Percentiles rank a stretch among this genome's conserved stretches.
Evolutionary conservation across 345 rosid genomes (phyloP).

Genomic region (Pistacia integerrima): DNA sequence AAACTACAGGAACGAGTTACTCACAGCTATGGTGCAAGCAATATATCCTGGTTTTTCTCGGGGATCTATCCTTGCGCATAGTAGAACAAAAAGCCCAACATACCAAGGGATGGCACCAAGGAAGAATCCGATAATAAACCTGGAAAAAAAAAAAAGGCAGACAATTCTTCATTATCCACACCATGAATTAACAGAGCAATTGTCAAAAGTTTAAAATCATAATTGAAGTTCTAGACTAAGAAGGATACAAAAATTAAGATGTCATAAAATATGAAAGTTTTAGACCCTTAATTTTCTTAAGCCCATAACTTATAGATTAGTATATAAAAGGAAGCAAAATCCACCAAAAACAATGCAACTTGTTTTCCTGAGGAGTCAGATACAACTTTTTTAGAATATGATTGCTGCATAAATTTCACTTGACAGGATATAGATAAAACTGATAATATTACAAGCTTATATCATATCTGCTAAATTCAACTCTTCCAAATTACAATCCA

Average conservation of each 20-base stretch:
- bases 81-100: constrained; percentile 57
- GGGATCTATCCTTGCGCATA: constrained; percentile 68
- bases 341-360: not conserved
- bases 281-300: not conserved
- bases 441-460: not conserved
- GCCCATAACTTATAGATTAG: not conserved
- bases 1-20: constrained; percentile 23
- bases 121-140: constrained; percentile 89
- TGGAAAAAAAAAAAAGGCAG: constrained; percentile 28
- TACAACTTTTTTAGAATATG: not conserved
- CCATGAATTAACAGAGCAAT: not conserved
- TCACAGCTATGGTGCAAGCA: constrained; percentile 85
- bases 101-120: constrained; percentile 91
- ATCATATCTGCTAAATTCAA: constrained; percentile 1
- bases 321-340: not conserved
- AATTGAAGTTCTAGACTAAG: not conserved
- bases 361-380: not conserved
- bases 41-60: constrained; percentile 93
- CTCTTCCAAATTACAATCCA: not conserved
- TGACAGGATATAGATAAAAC: not conserved
- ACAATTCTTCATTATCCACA: constrained; percentile 20
- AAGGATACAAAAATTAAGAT: not conserved
- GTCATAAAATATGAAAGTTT: not conserved
- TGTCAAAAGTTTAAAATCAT: not conserved
- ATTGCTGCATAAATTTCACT: not conserved